These are phyloP conservation scores for Exophiala aquamarina DNA, from an alignment of 2,329 filamentous ascomycete genomes.

Conservation along the genomic window DNA sequence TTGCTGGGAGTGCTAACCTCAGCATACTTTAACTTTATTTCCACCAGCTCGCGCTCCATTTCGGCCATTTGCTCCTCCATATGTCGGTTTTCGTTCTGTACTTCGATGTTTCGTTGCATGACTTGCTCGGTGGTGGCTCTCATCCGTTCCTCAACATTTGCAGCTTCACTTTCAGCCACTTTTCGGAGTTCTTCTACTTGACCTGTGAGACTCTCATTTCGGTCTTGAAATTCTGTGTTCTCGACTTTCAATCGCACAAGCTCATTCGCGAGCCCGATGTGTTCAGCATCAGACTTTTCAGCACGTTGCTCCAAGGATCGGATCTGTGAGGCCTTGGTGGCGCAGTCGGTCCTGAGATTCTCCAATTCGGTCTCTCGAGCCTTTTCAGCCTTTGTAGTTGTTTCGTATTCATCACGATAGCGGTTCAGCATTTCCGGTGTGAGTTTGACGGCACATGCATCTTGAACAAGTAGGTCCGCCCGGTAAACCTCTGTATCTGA, in stretches of 20 bases:
- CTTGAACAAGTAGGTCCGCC: slow-evolving; percentile 87
- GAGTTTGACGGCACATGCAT: slow-evolving; percentile 85
- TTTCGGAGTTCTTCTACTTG: slow-evolving; percentile 82
- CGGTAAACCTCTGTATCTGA: slow-evolving; percentile 95
- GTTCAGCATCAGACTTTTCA: slow-evolving; percentile 84
- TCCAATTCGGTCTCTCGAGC: slow-evolving; percentile 82
- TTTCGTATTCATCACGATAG: slow-evolving; percentile 89
- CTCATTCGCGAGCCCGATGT: slow-evolving; percentile 86
- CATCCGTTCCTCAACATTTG: slow-evolving; percentile 79
- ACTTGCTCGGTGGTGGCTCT: slow-evolving; percentile 84
- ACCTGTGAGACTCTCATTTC: slow-evolving; percentile 82
- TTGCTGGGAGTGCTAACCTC: slow-evolving; percentile 71
- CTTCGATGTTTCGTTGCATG: slow-evolving; percentile 88
- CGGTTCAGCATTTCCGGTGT: slow-evolving; percentile 76
- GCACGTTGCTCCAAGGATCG: slow-evolving; percentile 83
- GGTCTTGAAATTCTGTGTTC: slow-evolving; percentile 83
- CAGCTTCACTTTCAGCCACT: slow-evolving; percentile 86
- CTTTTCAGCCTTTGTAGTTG: slow-evolving; percentile 78
- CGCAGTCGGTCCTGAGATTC: slow-evolving; percentile 65
- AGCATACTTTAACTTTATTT: slow-evolving; percentile 91
- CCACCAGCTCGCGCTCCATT: slow-evolving; percentile 88
- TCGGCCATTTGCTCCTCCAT: slow-evolving; percentile 88
- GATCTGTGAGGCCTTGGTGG: slow-evolving; percentile 70
- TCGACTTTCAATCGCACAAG: slow-evolving; percentile 90
- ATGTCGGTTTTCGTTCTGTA: slow-evolving; percentile 86